Evolutionary conservation across 768 basidiomycete genomes (phyloP), one percentile per base, ranked within the genome.

Genomic region (Leccinum subtestaceum): DNA sequence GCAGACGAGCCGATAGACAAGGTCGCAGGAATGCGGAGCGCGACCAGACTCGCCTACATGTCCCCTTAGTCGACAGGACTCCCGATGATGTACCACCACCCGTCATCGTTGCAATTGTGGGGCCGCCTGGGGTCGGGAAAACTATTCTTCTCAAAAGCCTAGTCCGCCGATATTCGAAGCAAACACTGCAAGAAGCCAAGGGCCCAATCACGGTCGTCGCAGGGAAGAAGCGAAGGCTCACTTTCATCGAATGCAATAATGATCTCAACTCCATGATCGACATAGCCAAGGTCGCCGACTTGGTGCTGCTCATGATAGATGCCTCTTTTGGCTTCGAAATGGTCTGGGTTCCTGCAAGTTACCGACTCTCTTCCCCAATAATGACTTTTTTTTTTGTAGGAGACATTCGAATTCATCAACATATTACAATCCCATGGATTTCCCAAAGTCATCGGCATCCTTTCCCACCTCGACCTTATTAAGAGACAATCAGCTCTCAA

Each of bases 221-320:
- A 52, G 95, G 96, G 45, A 98, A 98, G 78, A 93, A 87, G 66
- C 82, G 93, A 52, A 79, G 97, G 13, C 78, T 98, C n/a, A 98
- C 97, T 0, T 94, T 98, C 71, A 83, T 99, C 53, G 97, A 98
- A 74, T 98, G 95, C 77, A 95, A 95, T 67, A 98, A 94, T 71
- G 95, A 98, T 77, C 81, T 98, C 65, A 95, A 95, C 73, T 93
- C 94, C 53, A 98, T 98, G 96, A 92, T 98, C 64, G 97, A 99
- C 80, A 81, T 98, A 67, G 96, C 88, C 56, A 99, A 99, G 76
- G 85, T 98, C 58, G 97, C 93, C 8, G 97, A 98, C 75, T 81
- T 99, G 58, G 91, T 98, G 5, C 81, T 99, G 48, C 85, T 99
- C 63, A 95, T 98, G 94, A 88, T 98, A 63, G 97, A 99, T 69